These are phyloP conservation scores for Vigna unguiculata DNA, from an alignment of 306 rosid genomes.

Conservation along the genomic window DNA sequence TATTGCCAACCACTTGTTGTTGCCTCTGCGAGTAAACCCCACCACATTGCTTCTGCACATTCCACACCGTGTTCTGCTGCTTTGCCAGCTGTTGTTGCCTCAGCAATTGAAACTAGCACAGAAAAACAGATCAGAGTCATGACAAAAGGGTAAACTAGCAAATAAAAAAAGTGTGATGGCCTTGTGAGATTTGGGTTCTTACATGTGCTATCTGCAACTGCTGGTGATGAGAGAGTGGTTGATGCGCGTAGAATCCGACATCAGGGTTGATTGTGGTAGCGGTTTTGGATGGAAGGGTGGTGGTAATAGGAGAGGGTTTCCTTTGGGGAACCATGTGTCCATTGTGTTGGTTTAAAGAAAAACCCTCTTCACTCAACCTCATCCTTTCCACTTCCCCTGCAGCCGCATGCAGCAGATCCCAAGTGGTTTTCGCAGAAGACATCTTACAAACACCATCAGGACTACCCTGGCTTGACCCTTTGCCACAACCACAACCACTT, in stretches of 20 bases:
- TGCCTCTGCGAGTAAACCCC: conserved; percentile 49
- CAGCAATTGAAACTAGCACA: conserved; percentile 57
- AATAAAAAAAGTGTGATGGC: no score
- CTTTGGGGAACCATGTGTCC: conserved; percentile 43
- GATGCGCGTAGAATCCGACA: conserved; percentile 45
- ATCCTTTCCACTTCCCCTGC: conserved; percentile 84
- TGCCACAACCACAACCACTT: conserved; percentile 56
- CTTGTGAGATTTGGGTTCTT: neutral
- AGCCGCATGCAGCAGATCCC: conserved; percentile 89
- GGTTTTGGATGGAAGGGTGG: conserved; percentile 36
- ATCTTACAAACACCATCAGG: conserved; percentile 55
- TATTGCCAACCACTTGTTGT: conserved; percentile 22
- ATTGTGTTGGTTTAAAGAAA: conserved; percentile 26
- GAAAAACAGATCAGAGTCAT: neutral
- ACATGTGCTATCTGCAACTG: conserved; percentile 69
- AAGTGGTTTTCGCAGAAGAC: conserved; percentile 59
- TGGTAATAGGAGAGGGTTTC: conserved; percentile 47
- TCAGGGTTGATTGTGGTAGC: conserved; percentile 33
- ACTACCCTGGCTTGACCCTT: conserved; percentile 68
- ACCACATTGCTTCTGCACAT: conserved; percentile 42
- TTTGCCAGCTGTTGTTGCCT: conserved; percentile 65
- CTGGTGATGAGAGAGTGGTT: conserved; percentile 59
- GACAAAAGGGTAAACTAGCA: neutral
- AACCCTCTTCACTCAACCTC: conserved; percentile 51
- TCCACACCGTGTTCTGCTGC: conserved; percentile 54